phyloP scores from a whole-genome alignment of 441 rosid species.

The Erysimum pusillum region DNA sequence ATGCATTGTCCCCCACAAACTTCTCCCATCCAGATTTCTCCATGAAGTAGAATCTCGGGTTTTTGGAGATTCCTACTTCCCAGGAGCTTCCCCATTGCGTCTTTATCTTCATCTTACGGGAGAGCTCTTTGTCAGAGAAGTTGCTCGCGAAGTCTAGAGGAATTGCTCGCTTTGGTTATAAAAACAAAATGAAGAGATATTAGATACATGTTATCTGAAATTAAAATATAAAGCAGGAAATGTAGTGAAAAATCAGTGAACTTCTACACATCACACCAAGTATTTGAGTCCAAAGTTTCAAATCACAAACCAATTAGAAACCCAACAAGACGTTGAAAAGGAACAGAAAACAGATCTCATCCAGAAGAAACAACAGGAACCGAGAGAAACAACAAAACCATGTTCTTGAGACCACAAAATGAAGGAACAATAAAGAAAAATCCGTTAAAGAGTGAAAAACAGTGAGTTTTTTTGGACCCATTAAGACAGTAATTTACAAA shows the following conservation, averaged over 20 bases:
- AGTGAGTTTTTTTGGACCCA: neutral
- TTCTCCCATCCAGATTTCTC: conserved; percentile 36
- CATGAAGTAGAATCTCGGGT: conserved; percentile 28
- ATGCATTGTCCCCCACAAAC: conserved; percentile 39
- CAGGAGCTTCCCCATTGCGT: conserved; percentile 30
- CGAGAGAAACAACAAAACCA: neutral
- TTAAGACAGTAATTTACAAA: neutral
- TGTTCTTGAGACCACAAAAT: neutral
- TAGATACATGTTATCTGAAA: too few relatives aligned
- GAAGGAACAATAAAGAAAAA: neutral
- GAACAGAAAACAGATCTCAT: neutral
- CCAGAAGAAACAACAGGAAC: neutral
- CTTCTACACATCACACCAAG: neutral
- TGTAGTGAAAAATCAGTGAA: neutral
- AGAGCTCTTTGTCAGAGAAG: conserved; percentile 22
- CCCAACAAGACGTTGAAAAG: neutral
- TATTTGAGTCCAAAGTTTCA: neutral
- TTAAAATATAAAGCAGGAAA: neutral
- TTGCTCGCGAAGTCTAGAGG: conserved; percentile 3
- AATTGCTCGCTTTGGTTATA: conserved; percentile 5
- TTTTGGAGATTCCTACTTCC: conserved; percentile 2
- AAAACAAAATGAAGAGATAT: conserved; percentile 7
- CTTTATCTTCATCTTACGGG: conserved; percentile 16
- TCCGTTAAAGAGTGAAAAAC: neutral
- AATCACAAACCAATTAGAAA: neutral